phyloP scores from a whole-genome alignment of 805 yeast genomes.

The Hagleromyces aurorensis region DNA sequence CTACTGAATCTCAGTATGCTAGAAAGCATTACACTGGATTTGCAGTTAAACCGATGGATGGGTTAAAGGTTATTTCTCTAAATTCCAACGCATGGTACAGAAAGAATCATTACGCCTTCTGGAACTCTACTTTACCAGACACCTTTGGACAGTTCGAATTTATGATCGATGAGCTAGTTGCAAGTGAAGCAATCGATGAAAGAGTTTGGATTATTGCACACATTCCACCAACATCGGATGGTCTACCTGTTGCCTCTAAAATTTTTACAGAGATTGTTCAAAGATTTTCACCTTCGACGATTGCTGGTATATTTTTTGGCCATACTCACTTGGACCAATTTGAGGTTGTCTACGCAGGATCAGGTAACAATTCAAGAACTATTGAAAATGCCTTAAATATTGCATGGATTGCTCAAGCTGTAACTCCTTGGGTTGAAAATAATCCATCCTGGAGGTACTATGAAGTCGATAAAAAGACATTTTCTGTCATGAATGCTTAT shows the following conservation, averaged over 20 bases:
- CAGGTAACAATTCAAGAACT: constrained; percentile 35
- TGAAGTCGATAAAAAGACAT: constrained; percentile 53
- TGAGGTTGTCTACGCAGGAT: constrained; percentile 45
- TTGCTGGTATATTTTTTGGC: constrained; percentile 64
- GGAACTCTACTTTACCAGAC: constrained; percentile 47
- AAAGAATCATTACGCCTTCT: constrained; percentile 50
- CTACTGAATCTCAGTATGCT: constrained; percentile 29
- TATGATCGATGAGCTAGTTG: constrained; percentile 52
- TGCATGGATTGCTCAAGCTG: constrained; percentile 61
- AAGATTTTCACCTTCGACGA: constrained; percentile 60
- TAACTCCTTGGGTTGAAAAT: constrained; percentile 50
- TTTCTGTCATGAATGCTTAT: constrained; percentile 50
- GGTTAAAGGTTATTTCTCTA: constrained; percentile 52
- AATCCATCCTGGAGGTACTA: constrained; percentile 73
- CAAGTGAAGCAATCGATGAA: constrained; percentile 47
- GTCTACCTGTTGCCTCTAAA: constrained; percentile 54
- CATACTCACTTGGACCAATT: constrained; percentile 68
- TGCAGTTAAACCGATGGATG: constrained; percentile 45
- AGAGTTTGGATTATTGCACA: constrained; percentile 72
- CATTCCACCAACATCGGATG: constrained; percentile 54
- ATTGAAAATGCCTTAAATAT: constrained; percentile 42
- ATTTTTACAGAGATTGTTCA: constrained; percentile 50
- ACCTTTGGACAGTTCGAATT: constrained; percentile 57
- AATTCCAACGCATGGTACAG: constrained; percentile 64
- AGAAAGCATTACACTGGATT: constrained; percentile 54